phyloP scores from a whole-genome alignment of 805 yeast species.

The Candida ficus region DNA sequence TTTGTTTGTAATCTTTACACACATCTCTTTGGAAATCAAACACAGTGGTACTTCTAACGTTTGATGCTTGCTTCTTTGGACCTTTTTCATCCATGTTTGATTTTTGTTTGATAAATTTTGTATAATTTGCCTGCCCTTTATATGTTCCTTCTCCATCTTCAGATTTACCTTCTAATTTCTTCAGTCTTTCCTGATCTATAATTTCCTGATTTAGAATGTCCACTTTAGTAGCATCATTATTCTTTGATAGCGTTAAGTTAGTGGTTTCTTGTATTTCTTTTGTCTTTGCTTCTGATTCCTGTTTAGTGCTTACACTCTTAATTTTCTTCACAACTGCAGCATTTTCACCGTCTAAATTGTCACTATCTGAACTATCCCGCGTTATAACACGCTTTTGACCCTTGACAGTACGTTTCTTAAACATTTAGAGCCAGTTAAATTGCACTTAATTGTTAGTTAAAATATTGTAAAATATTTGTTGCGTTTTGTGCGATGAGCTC shows the following conservation, averaged over 20 bases:
- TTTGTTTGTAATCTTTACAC: constrained; percentile 85
- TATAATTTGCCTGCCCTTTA: constrained; percentile 24
- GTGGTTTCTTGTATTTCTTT: background rate
- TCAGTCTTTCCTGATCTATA: constrained; percentile 14
- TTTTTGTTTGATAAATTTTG: constrained; percentile 22
- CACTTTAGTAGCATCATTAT: constrained; percentile 23
- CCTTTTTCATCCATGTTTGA: constrained; percentile 26
- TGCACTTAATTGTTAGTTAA: too few species aligned
- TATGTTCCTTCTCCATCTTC: constrained; percentile 20
- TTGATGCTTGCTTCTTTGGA: constrained; percentile 36
- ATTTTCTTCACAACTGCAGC: constrained; percentile 11
- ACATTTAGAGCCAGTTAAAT: too few species aligned
- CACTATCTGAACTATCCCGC: constrained; percentile 3
- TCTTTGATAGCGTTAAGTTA: constrained; percentile 13
- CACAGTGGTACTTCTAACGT: constrained; percentile 59
- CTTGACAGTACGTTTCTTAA: constrained; percentile 32
- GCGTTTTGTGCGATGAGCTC: background rate
- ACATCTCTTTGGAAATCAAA: constrained; percentile 91
- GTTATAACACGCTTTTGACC: constrained; percentile 11
- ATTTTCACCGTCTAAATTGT: constrained; percentile 1
- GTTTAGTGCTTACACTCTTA: constrained; percentile 1
- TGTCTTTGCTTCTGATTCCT: background rate
- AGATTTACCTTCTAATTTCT: constrained; percentile 7
- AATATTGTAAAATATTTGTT: too few species aligned
- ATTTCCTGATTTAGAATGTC: constrained; percentile 20